Evolutionary conservation across 352 stramenopile genomes (phyloP), one percentile per base, ranked within the genome.

Genomic region (Pythium phragmiticola): DNA sequence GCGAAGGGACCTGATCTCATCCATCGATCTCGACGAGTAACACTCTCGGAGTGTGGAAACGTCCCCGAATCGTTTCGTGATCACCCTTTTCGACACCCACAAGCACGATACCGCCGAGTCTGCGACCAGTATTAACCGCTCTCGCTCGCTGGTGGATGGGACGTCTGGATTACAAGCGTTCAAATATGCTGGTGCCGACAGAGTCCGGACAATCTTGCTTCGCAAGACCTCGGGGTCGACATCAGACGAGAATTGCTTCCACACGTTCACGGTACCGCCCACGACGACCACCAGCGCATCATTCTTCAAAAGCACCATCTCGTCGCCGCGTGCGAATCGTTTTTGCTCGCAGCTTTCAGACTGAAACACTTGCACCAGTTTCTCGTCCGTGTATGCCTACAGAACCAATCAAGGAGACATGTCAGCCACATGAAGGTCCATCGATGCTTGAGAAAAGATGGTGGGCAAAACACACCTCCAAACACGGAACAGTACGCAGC

Each of bases 401-500:
- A 9, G 30, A 28, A 43, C 17, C 46, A 43, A 33, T 26, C 43
- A 37, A 63, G 8, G 12, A 9, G 54, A 19, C 26, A 33, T 30
- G 49, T 43, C 3, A 53, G 16, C 26, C 6, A 45, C 7, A 7
- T 7, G 2, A 33, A 16, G 13, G 23, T 23, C 52, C 9, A 42
- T 12, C 5, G 13, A 49, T 39, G 34, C 23, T 2, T 28, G 12
- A 49, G 42, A 12, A 46, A 49, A 4, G 16, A 42, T 47, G 16
- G 17, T 21, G 28, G 4, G 12, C 26, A 26, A 6, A 19, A 46
- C 43, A n/a, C 34, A 62, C 56, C 43, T 54, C 30, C 12, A 62
- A 46, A 47, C 52, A 55, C 21, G 56, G 56, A 3, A 62, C 56
- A 30, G 16, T 11, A n/a, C 49, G 49, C 28, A 56, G 28, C 7